Conservation (phyloP, 148 eudicot genomes). For the Chenopodium berlandieri region DNA sequence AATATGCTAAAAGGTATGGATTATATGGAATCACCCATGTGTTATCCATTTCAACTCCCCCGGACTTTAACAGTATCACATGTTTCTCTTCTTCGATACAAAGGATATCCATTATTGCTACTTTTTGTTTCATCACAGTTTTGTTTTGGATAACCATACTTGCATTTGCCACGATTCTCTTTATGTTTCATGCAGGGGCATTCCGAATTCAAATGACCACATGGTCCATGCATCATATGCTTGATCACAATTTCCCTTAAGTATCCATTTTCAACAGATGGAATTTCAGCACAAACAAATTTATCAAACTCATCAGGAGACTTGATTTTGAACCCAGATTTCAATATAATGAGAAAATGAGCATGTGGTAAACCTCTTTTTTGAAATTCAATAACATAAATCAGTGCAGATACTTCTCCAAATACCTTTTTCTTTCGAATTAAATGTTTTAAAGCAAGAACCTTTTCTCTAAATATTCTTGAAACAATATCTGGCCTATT, state of each 20-base stretch:
- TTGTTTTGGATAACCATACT: background rate
- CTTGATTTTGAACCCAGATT: background rate
- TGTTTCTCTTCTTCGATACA: too few relatives aligned
- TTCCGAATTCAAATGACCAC: background rate
- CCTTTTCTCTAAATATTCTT: background rate
- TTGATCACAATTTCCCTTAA: background rate
- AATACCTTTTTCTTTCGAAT: background rate
- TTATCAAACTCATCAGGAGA: background rate
- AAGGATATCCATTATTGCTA: too few relatives aligned
- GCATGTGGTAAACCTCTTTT: constrained; percentile 14
- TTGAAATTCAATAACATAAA: background rate
- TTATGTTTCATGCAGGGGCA: background rate
- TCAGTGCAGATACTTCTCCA: background rate
- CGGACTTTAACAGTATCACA: too few relatives aligned
- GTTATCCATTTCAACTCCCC: too few relatives aligned
- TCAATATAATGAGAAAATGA: background rate
- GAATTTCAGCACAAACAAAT: background rate
- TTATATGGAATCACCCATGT: too few relatives aligned
- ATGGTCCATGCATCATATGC: constrained; percentile 9
- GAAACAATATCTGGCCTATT: background rate
- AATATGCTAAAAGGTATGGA: too few relatives aligned
- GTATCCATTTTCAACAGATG: background rate
- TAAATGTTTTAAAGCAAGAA: background rate
- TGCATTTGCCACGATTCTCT: background rate
- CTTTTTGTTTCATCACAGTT: background rate